These are phyloP conservation scores for Sarocladium oryzae DNA, from an alignment of 2,329 filamentous ascomycete genomes.

Conservation along the genomic window DNA sequence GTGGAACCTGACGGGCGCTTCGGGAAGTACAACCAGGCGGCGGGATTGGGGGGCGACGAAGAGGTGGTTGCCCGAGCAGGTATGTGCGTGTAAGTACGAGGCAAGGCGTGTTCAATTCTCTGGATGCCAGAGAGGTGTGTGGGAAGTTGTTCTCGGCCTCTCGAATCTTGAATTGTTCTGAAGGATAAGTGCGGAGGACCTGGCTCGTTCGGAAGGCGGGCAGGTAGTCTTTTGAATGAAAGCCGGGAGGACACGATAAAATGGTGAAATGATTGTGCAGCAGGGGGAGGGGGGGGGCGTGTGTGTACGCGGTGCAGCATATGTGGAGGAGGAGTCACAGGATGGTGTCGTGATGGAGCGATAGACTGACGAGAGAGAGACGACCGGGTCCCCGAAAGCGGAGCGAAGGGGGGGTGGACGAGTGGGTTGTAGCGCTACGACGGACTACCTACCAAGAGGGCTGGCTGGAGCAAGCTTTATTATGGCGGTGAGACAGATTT, in stretches of 20 bases:
- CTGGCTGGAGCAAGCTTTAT: too few species aligned
- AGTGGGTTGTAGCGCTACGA: neutral
- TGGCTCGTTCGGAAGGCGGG: neutral
- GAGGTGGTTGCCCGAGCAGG: neutral
- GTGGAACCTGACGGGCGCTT: slow-evolving; percentile 9
- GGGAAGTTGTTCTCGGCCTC: neutral
- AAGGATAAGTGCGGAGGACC: neutral
- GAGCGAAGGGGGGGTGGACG: slow-evolving; percentile 5
- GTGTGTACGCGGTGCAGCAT: neutral
- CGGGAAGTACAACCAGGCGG: neutral
- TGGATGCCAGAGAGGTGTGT: neutral
- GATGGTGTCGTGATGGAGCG: slow-evolving; percentile 9
- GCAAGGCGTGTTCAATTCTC: too few species aligned
- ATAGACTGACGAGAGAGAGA: slow-evolving; percentile 9
- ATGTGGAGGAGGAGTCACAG: slow-evolving; percentile 7
- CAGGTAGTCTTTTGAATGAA: neutral
- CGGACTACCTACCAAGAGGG: too few species aligned
- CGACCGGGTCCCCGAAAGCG: slow-evolving; percentile 7
- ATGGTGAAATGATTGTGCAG: slow-evolving; percentile 2
- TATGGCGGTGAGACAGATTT: neutral
- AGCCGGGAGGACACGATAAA: neutral
- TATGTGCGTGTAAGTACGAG: neutral
- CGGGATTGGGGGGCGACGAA: neutral
- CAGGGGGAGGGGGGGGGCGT: neutral
- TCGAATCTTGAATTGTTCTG: too few species aligned